Percentiles rank a stretch among this genome's conserved stretches.
Conservation (phyloP, 1,284 basidiomycete genomes). For the Ustilago loliicola region DNA sequence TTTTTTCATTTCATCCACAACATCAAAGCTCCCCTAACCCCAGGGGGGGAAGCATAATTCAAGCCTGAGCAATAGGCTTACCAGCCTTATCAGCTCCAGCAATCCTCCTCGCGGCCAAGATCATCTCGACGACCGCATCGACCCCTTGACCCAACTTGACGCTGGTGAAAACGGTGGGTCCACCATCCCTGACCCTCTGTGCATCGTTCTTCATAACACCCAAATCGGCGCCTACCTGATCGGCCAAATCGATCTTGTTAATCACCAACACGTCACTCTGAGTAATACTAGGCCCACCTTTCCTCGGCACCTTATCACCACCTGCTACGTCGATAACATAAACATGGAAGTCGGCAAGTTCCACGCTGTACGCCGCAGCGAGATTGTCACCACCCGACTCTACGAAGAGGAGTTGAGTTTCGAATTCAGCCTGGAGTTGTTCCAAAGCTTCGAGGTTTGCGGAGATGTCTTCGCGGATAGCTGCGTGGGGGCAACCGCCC, state of each 20-base stretch:
- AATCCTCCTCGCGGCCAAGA: conserved; percentile 86
- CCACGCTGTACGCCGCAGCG: conserved; percentile 92
- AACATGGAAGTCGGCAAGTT: conserved; percentile 92
- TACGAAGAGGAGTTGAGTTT: conserved; percentile 78
- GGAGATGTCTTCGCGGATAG: conserved; percentile 87
- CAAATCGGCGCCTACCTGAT: conserved; percentile 90
- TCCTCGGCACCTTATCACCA: conserved; percentile 97
- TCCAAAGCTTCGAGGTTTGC: conserved; percentile 96
- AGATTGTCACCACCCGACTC: conserved; percentile 97
- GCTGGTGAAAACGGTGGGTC: conserved; percentile 92
- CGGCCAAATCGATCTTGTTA: conserved; percentile 82
- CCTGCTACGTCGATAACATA: conserved; percentile 78
- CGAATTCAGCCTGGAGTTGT: conserved; percentile 86
- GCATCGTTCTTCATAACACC: conserved; percentile 95
- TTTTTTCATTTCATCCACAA: background rate
- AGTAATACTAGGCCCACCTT: conserved; percentile 87
- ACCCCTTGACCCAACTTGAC: conserved; percentile 85
- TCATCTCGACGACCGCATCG: conserved; percentile 83
- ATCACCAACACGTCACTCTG: conserved; percentile 94
- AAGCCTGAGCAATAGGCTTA: conserved; percentile 8
- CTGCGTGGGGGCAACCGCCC: conserved; percentile 71
- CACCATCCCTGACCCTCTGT: conserved; percentile 90
- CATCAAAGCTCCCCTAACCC: background rate
- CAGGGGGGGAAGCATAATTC: too few relatives aligned
- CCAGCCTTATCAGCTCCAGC: conserved; percentile 71